A percentile compares a stretch with the other conserved stretches of the same genome.
These are phyloP conservation scores for Diaporthe vexans DNA, from an alignment of 2,329 filamentous ascomycete genomes.

Conservation along the genomic window DNA sequence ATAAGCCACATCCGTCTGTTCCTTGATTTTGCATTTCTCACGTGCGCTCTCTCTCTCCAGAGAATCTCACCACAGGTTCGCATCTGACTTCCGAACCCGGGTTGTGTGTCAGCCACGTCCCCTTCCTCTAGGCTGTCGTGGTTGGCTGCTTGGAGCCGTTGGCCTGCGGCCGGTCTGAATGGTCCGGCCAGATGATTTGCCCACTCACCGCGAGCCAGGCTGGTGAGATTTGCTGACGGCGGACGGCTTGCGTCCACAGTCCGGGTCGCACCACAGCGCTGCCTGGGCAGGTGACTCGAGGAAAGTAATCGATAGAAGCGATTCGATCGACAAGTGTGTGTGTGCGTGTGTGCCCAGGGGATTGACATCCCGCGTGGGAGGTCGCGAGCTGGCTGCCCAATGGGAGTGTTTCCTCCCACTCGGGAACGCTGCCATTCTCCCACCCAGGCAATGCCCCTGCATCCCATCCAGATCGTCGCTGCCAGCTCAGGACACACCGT, in stretches of 20 bases:
- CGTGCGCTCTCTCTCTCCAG: background rate
- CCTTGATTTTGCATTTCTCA: background rate
- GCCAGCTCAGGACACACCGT: background rate
- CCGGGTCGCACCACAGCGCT: conserved; percentile 34
- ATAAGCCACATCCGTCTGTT: background rate
- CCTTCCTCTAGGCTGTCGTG: background rate
- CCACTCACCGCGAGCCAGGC: background rate
- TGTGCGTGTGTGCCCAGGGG: background rate
- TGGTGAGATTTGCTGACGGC: background rate
- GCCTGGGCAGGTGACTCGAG: conserved; percentile 34
- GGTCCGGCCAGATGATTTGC: background rate
- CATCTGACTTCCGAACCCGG: background rate
- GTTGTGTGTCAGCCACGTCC: background rate
- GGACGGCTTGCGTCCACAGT: background rate
- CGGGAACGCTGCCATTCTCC: background rate
- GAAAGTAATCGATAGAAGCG: background rate
- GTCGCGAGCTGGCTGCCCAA: conserved; percentile 26
- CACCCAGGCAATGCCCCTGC: conserved; percentile 14
- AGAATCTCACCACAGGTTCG: background rate
- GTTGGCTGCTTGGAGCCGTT: conserved; percentile 19
- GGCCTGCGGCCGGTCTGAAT: background rate
- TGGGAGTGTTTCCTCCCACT: conserved; percentile 33
- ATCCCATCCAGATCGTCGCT: background rate
- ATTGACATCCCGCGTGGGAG: conserved; percentile 35
- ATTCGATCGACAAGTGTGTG: conserved; percentile 3